Conservation (phyloP, 1,139 yeast genomes). For the Saccharomyces hybrid region DNA sequence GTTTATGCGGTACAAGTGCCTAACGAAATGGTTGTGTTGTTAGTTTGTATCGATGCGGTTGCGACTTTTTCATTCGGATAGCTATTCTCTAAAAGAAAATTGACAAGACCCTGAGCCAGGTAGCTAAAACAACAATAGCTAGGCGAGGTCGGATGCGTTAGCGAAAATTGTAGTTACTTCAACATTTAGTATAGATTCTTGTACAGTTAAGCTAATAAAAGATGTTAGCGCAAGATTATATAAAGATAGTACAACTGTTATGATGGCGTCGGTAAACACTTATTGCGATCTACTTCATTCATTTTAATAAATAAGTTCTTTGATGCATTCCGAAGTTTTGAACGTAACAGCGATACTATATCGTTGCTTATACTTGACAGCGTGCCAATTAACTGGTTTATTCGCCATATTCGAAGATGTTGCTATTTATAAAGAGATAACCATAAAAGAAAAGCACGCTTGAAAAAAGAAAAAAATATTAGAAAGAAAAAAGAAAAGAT, state of each 20-base stretch:
- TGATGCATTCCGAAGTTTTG: neutral
- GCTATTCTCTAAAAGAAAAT: neutral
- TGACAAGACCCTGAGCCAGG: neutral
- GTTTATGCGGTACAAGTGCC: neutral
- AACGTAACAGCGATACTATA: neutral
- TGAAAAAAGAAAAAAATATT: neutral
- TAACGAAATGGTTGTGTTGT: too few relatives aligned
- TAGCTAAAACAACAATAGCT: neutral
- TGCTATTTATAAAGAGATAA: neutral
- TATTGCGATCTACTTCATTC: neutral
- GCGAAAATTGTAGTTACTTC: too few relatives aligned
- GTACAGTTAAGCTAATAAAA: too few relatives aligned
- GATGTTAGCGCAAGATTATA: neutral
- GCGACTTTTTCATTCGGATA: neutral
- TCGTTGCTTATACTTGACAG: neutral
- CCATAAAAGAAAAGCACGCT: neutral
- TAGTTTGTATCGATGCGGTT: neutral
- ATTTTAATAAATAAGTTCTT: neutral
- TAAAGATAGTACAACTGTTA: neutral
- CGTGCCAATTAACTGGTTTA: neutral
- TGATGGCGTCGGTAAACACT: neutral
- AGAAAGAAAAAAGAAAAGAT: neutral
- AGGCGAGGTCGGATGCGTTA: too few relatives aligned
- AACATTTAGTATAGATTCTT: neutral
- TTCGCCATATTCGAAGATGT: neutral